Conservation (phyloP, 129 eudicot species). For the Scalesia atractyloides region DNA sequence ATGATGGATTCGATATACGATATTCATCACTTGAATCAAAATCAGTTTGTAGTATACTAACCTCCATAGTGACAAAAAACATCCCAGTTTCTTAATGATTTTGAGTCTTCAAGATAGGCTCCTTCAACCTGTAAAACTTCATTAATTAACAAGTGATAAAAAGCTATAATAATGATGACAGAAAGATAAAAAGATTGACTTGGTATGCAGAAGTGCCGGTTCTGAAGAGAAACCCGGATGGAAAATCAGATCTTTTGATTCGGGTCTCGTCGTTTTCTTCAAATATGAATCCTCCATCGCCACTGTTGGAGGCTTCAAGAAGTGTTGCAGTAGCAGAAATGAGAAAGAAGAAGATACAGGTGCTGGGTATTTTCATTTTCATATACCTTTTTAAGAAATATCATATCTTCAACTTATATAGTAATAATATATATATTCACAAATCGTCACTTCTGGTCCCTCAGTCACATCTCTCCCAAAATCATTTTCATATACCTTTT, state of each 20-base stretch:
- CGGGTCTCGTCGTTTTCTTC: constrained; percentile 14
- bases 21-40: not conserved
- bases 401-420: no score
- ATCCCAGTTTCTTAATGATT: constrained; percentile 75
- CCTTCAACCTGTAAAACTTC: constrained; percentile 68
- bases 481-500: no score
- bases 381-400: not conserved
- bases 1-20: constrained; percentile 21
- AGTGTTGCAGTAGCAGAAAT: not conserved
- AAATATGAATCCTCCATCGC: not conserved
- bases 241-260: constrained; percentile 60
- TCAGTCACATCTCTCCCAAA: no score
- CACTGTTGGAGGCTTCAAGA: constrained; percentile 20
- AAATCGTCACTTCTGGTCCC: no score
- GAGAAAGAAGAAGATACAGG: constrained; percentile 22
- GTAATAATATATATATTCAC: no score
- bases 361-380: not conserved
- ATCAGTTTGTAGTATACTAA: no score
- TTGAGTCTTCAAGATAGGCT: constrained; percentile 75
- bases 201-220: constrained; percentile 78
- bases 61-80: constrained; percentile 49
- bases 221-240: constrained; percentile 77
- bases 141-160: not conserved
- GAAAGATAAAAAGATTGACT: constrained; percentile 28
- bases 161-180: not conserved